A percentile compares a stretch with the other conserved stretches of the same genome.
phyloP scores from a whole-genome alignment of 305 asterid genomes.

The Rubia peregrina region DNA sequence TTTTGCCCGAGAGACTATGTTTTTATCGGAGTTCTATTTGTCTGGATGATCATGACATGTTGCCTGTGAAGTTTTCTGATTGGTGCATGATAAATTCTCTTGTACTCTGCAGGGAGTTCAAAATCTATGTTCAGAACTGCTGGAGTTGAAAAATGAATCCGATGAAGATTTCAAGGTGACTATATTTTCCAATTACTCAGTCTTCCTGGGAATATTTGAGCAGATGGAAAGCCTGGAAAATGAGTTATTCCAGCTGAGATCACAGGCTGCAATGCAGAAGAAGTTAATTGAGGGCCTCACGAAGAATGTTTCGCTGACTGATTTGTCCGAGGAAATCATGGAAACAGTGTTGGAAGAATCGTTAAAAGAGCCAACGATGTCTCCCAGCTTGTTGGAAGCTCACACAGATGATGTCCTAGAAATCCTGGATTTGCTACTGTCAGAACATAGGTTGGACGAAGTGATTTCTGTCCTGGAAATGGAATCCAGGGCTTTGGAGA shows the following conservation, averaged over 20 bases:
- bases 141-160: slow-evolving; percentile 65
- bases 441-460: slow-evolving; percentile 54
- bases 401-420: slow-evolving; percentile 50
- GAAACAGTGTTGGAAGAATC: slow-evolving; percentile 33
- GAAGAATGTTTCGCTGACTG: slow-evolving; percentile 22
- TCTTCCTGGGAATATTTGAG: slow-evolving; percentile 57
- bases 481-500: slow-evolving; percentile 43
- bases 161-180: slow-evolving; percentile 67
- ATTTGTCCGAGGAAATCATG: slow-evolving; percentile 33
- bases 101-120: slow-evolving; percentile 45
- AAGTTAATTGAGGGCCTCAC: slow-evolving; percentile 34
- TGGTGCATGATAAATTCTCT: not conserved
- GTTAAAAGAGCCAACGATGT: slow-evolving; percentile 20
- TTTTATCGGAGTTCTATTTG: no score
- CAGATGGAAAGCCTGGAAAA: slow-evolving; percentile 43
- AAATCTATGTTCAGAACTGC: slow-evolving; percentile 72
- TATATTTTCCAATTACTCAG: slow-evolving; percentile 48
- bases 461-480: slow-evolving; percentile 49
- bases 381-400: slow-evolving; percentile 36
- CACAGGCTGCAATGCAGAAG: slow-evolving; percentile 43
- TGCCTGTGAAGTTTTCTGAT: not conserved
- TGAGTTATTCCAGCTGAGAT: slow-evolving; percentile 45
- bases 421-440: slow-evolving; percentile 51
- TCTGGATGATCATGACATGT: not conserved
- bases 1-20: no score